Evolutionary conservation across 192 early-diverging fungal species (phyloP), one percentile per base, ranked within the genome.

Genomic region (Diversispora eburnea): DNA sequence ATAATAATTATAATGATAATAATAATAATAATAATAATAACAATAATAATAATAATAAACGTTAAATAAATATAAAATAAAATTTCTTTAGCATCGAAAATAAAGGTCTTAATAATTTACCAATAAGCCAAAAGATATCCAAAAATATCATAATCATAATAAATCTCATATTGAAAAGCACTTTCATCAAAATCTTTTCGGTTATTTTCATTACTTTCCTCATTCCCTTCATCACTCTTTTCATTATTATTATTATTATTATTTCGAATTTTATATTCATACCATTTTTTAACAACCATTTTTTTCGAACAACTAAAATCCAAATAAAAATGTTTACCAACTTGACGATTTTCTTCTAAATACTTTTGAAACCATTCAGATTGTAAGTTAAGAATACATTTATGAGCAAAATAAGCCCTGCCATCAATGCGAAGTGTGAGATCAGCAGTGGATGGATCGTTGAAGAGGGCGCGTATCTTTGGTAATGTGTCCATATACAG

Each of bases 131-230:
- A 12, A 43, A 63, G 43, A 17, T 63, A n/a, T 43, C 61, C 61
- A 63, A 63, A 63, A 46, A 63, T 63, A 43, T 63, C 61, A 63
- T 63, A 63, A 63, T 63, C 39, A 45, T 63, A 63, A 63, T 63
- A 63, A 63, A 63, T 42, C n/a, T 63, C 61, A 63, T 43, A 10
- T 3, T 63, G 20, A 59, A 19, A 19, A 56, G 20, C 13, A 7
- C 13, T 22, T 39, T 63, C 33, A 39, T 63, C 42, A n/a, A n/a
- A 3, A 8, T 42, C 15, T 15, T 41, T 17, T 13, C 15, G 15
- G 15, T n/a, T 42, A 46, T 17, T 33, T 42, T 19, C n/a, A 63
- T n/a, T 45, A 45, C 15, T 10, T 52, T 52, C 49, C 6, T 42
- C 39, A 39, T 63, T 63, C n/a, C 43, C 10, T 7, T 42, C 42